Percentiles rank a stretch among this genome's conserved stretches.
These are phyloP conservation scores for Ochromonas danica DNA, from an alignment of 108 stramenopile genomes.

Conservation along the genomic window DNA sequence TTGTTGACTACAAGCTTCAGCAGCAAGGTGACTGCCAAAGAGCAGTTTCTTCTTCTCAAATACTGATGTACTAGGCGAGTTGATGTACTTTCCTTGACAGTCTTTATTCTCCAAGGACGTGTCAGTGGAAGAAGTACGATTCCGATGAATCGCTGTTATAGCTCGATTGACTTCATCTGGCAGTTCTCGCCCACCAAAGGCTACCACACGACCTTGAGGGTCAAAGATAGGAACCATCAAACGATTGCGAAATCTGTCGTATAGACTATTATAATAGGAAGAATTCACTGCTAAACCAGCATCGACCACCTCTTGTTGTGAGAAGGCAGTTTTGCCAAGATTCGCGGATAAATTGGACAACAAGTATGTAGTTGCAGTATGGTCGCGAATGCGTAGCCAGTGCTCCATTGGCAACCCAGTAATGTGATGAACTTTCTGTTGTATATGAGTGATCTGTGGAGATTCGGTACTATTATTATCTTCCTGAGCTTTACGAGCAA, in stretches of 20 bases:
- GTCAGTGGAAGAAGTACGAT: background rate
- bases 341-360: no score
- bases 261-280: no score
- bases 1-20: background rate
- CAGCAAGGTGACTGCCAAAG: conserved; percentile 71
- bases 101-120: conserved; percentile 4
- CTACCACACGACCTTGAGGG: conserved; percentile 38
- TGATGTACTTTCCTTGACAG: conserved; percentile 78
- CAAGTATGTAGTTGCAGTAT: no score
- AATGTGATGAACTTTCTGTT: no score
- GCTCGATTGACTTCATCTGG: conserved; percentile 1
- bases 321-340: no score
- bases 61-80: conserved; percentile 77
- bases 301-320: no score
- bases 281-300: no score
- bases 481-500: no score
- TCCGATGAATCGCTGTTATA: background rate
- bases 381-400: no score
- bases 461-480: no score
- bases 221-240: conserved; percentile 51
- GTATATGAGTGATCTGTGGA: no score
- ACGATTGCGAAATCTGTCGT: conserved; percentile 42
- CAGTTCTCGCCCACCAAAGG: conserved; percentile 47
- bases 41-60: conserved; percentile 76
- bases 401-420: no score